Percentiles rank a stretch among this genome's conserved stretches.
These are phyloP conservation scores for Lanzia echinophila DNA, from an alignment of 2,329 filamentous ascomycete genomes.

Conservation along the genomic window DNA sequence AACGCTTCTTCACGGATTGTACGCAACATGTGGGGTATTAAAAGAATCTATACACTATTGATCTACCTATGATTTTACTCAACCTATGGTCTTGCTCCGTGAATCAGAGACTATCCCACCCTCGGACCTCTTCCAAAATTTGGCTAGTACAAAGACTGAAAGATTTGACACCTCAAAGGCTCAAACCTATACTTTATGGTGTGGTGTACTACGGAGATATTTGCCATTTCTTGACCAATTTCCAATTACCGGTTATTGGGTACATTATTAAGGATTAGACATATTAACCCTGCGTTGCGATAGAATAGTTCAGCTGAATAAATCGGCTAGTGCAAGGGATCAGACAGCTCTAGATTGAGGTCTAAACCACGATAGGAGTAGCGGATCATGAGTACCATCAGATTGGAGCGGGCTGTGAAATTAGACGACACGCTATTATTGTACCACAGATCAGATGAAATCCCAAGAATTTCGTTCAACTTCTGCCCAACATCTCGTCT, in stretches of 20 bases:
- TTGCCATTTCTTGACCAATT: too few species aligned
- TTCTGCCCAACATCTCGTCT: too few species aligned
- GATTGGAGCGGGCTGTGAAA: too few species aligned
- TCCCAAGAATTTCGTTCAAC: too few species aligned
- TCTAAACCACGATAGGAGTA: not conserved
- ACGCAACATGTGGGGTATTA: not conserved
- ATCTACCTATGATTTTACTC: not conserved
- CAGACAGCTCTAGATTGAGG: not conserved
- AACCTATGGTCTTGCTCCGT: not conserved
- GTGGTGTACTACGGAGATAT: not conserved
- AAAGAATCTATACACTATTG: not conserved
- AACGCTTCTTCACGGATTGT: not conserved
- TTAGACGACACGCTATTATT: too few species aligned
- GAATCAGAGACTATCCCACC: not conserved
- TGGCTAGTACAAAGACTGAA: not conserved
- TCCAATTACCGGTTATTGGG: too few species aligned
- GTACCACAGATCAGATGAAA: too few species aligned
- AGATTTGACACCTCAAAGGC: not conserved
- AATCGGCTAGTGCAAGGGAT: not conserved
- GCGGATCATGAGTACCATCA: too few species aligned
- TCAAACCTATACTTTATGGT: not conserved
- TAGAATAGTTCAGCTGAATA: not conserved
- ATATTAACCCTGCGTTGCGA: not conserved
- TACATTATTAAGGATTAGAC: not conserved
- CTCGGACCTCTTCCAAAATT: constrained; percentile 2